A percentile compares a stretch with the other conserved stretches of the same genome.
Evolutionary conservation across 2,329 filamentous ascomycete species (phyloP).

Genomic region (Fusarium nematophilum): DNA sequence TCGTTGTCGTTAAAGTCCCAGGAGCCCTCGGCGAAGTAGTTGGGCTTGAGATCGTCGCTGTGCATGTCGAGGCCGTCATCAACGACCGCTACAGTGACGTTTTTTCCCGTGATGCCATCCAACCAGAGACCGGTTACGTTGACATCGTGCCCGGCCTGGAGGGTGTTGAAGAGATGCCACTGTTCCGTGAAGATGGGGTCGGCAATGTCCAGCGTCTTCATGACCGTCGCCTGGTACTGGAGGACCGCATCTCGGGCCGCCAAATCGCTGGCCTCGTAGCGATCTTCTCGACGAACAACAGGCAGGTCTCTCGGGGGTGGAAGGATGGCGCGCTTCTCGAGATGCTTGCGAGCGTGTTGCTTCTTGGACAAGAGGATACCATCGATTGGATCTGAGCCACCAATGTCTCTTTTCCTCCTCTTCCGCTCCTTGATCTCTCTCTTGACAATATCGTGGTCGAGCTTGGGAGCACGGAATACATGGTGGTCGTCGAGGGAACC

Average conservation of each 20-base stretch:
- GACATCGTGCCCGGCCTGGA: constrained; percentile 87
- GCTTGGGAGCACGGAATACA: constrained; percentile 81
- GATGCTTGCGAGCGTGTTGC: constrained; percentile 64
- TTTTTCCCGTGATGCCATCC: constrained; percentile 89
- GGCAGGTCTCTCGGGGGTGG: constrained; percentile 48
- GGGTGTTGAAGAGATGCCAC: constrained; percentile 92
- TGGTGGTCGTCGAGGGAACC: constrained; percentile 84
- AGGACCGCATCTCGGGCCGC: constrained; percentile 57
- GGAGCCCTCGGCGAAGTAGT: constrained; percentile 93
- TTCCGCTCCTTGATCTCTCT: constrained; percentile 64
- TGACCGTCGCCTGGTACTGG: constrained; percentile 69
- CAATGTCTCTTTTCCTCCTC: constrained; percentile 70
- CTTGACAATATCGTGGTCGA: constrained; percentile 68
- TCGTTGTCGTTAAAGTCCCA: constrained; percentile 95
- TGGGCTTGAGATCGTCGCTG: constrained; percentile 89
- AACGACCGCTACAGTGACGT: constrained; percentile 90
- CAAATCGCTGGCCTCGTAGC: neutral
- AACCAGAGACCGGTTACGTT: constrained; percentile 97
- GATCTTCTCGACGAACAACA: constrained; percentile 14
- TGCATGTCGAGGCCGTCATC: constrained; percentile 98
- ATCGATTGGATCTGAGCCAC: constrained; percentile 72
- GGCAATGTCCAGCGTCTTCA: constrained; percentile 75
- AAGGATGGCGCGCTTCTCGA: constrained; percentile 64
- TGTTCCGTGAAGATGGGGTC: constrained; percentile 95
- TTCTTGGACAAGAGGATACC: constrained; percentile 84